Evolutionary conservation across 2,329 filamentous ascomycete genomes (phyloP), one percentile per base, ranked within the genome.

Genomic region (Fusarium fracticaudum): DNA sequence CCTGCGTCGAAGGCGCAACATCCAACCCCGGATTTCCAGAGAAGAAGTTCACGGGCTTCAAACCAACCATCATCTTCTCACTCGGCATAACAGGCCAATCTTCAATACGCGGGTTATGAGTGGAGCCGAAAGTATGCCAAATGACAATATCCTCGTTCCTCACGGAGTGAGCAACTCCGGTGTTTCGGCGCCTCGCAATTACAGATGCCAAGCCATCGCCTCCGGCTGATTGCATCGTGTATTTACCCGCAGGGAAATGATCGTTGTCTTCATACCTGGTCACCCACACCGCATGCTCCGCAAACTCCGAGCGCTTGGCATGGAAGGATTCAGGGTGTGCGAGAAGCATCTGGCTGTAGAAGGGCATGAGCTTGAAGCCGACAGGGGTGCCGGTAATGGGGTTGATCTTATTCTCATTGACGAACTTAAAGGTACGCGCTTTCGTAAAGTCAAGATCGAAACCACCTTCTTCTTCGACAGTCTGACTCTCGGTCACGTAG

Each of bases 21-120:
- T 89, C 87, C 10, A 88, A 62, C 0, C 83, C 85, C 0, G 86
- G 87, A 63, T 89, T 89, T 9, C 83, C 83, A 3, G 81, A 79
- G 68, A 89, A 89, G 75, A 90, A 88, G 67, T 89, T 89, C 5
- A 86, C 84, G 0, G 88, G 87, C 76, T 87, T 88, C 59, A 90
- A 78, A 0, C 81, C 80, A 0, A 89, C 86, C 64, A 82, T 82
- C 73, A 89, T 82, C 61, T 84, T 87, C 78, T 92, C 91, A 69
- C 84, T 86, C 0, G 91, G 91, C 91, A 93, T 93, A 10, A 92
- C 89, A 0, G 90, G 91, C 84, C 91, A 93, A 76, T 93, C 91
- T 74, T 93, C 91, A 17, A 89, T 86, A 1, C 91, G 84, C 0
- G 91, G 90, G 31, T 91, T 89, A 72, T 93, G 91, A 40, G 91